A percentile compares a stretch with the other conserved stretches of the same genome.
These are phyloP conservation scores for Periconia sp. DNA, from an alignment of 2,329 filamentous ascomycete species.

Conservation along the genomic window DNA sequence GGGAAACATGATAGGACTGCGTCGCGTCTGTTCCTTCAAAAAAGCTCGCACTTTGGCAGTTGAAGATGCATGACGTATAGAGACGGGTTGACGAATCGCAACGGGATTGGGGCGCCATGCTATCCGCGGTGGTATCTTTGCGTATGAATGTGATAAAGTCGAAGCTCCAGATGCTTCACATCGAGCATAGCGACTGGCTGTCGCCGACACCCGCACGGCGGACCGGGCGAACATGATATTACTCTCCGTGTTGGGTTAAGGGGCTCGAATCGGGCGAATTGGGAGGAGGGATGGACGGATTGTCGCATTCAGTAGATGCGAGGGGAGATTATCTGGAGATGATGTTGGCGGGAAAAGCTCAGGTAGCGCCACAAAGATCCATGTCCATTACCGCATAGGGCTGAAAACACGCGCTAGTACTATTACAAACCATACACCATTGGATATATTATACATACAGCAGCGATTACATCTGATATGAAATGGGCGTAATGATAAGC, in stretches of 20 bases:
- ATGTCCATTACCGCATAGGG: constrained; percentile 29
- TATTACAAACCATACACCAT: constrained; percentile 14
- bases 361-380: constrained; percentile 13
- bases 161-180: constrained; percentile 18
- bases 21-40: constrained; percentile 37
- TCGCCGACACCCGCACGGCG: constrained; percentile 26
- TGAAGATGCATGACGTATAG: constrained; percentile 30
- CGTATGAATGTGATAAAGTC: constrained; percentile 15
- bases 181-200: constrained; percentile 22
- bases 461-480: too few species aligned
- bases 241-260: background rate
- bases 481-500: too few species aligned
- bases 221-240: constrained; percentile 41
- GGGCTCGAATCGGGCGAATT: background rate
- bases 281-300: constrained; percentile 1
- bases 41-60: constrained; percentile 15
- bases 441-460: too few species aligned
- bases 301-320: constrained; percentile 7
- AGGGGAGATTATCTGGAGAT: constrained; percentile 11
- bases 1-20: constrained; percentile 45
- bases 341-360: constrained; percentile 27
- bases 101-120: constrained; percentile 21
- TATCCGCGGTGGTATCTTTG: constrained; percentile 21
- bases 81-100: constrained; percentile 23
- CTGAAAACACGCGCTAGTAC: constrained; percentile 25